Evolutionary conservation across 73 alveolate species (phyloP), one percentile per base, ranked within the genome.

Genomic region (Tetrahymena elliotti): DNA sequence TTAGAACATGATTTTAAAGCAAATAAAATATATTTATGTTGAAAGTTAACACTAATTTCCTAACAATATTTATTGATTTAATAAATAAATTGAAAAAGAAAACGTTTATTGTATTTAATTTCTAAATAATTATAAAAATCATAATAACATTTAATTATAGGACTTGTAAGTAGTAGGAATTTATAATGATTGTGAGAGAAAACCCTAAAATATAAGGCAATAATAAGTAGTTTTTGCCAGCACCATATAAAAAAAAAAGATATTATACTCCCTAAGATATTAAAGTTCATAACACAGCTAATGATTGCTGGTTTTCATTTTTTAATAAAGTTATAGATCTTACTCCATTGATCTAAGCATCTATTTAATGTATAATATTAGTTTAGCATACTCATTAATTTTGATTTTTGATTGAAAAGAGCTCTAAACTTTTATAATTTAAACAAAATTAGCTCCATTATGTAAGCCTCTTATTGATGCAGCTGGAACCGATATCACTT

Each of bases 401-500:
- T 0, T 4, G 13, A 27, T 8, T 47, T 47, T 47, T 47, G 20
- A 18, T 0, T 1, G 20, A 4, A 47, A 15, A 47, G 13, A 13
- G 82, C 1, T 18, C 20, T 68, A 15, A 53, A 18, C n/a, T 6
- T 24, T n/a, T 6, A 10, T 24, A 24, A 22, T 31, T 68, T 68
- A 40, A 7, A 27, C 94, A 54, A 68, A 40, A 24, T 94, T 97
- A 38, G 97, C 95, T 84, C 98, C 98, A 40, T 95, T 97, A 84
- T 97, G 99, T 95, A 97, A 98, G 82, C 99, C 99, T 37, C 94
- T 99, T 27, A 98, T 99, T 41, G 96, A 97, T 52, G 98, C 98
- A 39, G 99, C 99, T 35, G 99, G 99, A 40, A 96, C 98, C 10
- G 99, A 99, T 94, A 98, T 99, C 93, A 97, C 99, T 33, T 99